Evolutionary conservation across 148 eudicot genomes (phyloP), one percentile per base, ranked within the genome.

Genomic region (Oxyria digyna): DNA sequence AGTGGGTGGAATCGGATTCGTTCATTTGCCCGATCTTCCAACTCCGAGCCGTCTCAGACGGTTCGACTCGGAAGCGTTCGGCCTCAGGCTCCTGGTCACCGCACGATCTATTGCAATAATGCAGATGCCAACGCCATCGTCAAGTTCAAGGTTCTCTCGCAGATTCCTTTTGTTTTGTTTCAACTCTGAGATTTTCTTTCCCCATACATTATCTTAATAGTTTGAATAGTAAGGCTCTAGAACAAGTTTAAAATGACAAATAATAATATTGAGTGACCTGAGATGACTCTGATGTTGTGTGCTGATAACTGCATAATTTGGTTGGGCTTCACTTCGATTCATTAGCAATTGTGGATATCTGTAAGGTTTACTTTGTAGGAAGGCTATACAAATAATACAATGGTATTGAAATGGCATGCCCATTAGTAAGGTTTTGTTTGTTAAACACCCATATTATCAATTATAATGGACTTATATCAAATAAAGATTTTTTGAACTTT

Each of bases 81-180:
- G 74, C 87, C 87, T 14, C 87, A 81, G 72, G 82, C 87, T 18
- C 87, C 87, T 8, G 79, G 79, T 70, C 73, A 84, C 41, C 80
- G 87, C 23, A 84, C 87, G 29, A 79, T 84, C 18, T 77, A 74
- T 43, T 78, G 82, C 48, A 84, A 84, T 57, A 84, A 81, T 73
- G 81, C 85, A 13, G 87, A 75, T 1, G 79, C 76, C 24, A 84
- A 81, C 48, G 67, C 78, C 45, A 69, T 81, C 35, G 79, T 79
- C 62, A 81, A 81, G 64, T 84, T 72, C 77, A 84, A 84, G 85
- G 87, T 82, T 48, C 20, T 7, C 18, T 59, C 37, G 18, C 18
- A 27, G 37, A 59, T 59, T 57, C 65, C 32, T 59, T 31, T 31
- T 29, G 65, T 59, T 59, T 59, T 45, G 14, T 4, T 11, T 55